These are phyloP conservation scores for Arthrobotrys iridis DNA, from an alignment of 2,329 filamentous ascomycete species.

Conservation along the genomic window DNA sequence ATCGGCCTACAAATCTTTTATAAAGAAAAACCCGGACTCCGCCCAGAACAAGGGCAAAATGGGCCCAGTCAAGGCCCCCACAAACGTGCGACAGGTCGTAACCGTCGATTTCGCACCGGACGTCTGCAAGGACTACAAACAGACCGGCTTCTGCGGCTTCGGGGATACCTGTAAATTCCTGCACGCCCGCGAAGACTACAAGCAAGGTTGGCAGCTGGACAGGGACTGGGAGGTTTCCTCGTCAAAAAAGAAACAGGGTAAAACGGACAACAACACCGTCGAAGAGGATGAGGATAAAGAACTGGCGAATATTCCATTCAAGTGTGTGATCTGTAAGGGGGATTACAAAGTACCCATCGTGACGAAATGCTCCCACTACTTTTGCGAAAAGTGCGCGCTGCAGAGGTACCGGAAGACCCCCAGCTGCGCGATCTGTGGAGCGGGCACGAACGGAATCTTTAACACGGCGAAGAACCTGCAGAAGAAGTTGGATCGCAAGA, in stretches of 20 bases:
- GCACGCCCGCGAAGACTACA: constrained; percentile 80
- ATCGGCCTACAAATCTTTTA: constrained; percentile 77
- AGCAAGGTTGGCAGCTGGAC: constrained; percentile 95
- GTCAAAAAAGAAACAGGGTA: constrained; percentile 68
- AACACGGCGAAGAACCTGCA: constrained; percentile 85
- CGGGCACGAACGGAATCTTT: constrained; percentile 88
- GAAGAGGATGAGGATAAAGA: constrained; percentile 74
- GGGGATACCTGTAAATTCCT: constrained; percentile 85
- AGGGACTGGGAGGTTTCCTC: constrained; percentile 91
- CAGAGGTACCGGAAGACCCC: constrained; percentile 87
- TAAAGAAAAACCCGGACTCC: constrained; percentile 82
- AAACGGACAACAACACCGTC: constrained; percentile 63
- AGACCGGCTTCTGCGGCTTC: constrained; percentile 77
- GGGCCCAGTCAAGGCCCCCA: constrained; percentile 86
- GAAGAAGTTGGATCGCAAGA: constrained; percentile 80
- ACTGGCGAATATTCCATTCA: constrained; percentile 86
- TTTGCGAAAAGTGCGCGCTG: constrained; percentile 89
- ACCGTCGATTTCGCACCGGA: constrained; percentile 91
- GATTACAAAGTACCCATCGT: constrained; percentile 81
- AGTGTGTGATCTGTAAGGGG: constrained; percentile 84
- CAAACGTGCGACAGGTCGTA: constrained; percentile 90
- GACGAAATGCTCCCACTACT: constrained; percentile 94
- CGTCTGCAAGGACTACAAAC: constrained; percentile 93
- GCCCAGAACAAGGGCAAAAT: constrained; percentile 69
- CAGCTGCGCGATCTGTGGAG: constrained; percentile 83